Base-by-base conservation (phyloP, 2,329 filamentous ascomycete species). In the Stachybotrys echinatus region DNA sequence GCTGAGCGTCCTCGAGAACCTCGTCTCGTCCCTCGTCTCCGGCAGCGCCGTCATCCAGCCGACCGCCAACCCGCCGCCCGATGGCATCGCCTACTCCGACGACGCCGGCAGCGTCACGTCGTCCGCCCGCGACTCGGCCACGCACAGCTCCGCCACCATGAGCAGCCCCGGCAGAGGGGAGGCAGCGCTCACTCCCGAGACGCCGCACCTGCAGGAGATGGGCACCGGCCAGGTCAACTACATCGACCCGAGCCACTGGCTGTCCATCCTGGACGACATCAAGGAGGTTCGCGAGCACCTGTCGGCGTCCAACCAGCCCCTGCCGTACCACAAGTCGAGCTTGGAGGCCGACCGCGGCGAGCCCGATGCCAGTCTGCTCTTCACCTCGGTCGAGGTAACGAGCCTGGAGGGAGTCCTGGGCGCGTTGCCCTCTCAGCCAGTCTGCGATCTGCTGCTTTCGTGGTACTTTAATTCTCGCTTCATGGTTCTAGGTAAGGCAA, bases 221-320 rank as follows among this genome's bases (percentile, higher is more conserved):
- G 18, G 39, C 19, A 37, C 43, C n/a, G 27, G 47, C 17, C 27
- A 53, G 12, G 47, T 47, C 4, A 50, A 52, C 23, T 67, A 67
- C 27, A 55, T 66, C 5, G 66, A 69, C 37, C 50, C 59, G 0
- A 65, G 51, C 8, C 66, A 69, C 47, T 69, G 66, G 66, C 52
- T 60, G 3, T 67, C 65, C 0, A 65, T 69, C 6, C 40, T 69
- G 2, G 61, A 68, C 3, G 64, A 67, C 5, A 69, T 68, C 40
- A 63, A 59, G 12, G 62, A 62, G 3, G 58, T 68, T 3, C 51
- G 65, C 12, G 61, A 67, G 14, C 65, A 68, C 3, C 31, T 68
- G 4, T 54, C 57, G 4, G 42, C 23, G 10, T 12, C 1, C 20
- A 37, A 2, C 7, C 27, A 1, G 47, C 19, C 20, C 3, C 12